These are phyloP conservation scores for Chlorociboria aeruginascens DNA, from an alignment of 495 filamentous ascomycete genomes.

Conservation along the genomic window DNA sequence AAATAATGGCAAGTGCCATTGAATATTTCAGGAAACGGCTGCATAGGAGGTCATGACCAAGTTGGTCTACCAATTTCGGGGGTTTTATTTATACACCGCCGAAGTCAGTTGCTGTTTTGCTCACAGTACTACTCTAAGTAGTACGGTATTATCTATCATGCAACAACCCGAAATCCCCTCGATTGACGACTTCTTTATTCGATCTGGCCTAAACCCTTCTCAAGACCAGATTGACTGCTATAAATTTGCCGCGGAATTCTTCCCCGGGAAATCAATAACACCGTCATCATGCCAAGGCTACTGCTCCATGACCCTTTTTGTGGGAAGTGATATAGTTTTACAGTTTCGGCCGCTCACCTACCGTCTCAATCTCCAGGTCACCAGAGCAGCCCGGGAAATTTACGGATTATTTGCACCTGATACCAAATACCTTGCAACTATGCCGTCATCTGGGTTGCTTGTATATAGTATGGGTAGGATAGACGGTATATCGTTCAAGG, in stretches of 20 bases:
- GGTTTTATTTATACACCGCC: no score
- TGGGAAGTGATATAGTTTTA: conserved; percentile 27
- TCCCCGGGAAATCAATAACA: conserved; percentile 11
- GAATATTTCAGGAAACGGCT: no score
- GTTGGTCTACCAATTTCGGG: no score
- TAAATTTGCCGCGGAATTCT: conserved; percentile 1
- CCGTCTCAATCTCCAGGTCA: conserved; percentile 27
- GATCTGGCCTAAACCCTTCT: conserved; percentile 4
- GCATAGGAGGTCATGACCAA: no score
- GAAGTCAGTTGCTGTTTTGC: no score
- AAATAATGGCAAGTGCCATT: no score
- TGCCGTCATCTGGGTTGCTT: conserved; percentile 18
- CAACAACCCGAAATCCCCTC: not conserved
- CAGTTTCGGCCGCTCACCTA: conserved; percentile 38
- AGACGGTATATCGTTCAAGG: conserved; percentile 26
- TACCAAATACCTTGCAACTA: conserved; percentile 14
- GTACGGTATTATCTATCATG: no score
- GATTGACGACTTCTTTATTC: conserved; percentile 13
- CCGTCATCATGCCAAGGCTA: conserved; percentile 33
- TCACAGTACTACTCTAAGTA: no score
- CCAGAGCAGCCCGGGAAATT: conserved; percentile 25
- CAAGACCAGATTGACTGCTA: conserved; percentile 10
- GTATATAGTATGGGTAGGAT: conserved; percentile 31
- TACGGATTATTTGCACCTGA: conserved; percentile 29
- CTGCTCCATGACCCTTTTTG: conserved; percentile 38